Evolutionary conservation across 1,284 basidiomycete genomes (phyloP).

Genomic region (Sutorius eximius): DNA sequence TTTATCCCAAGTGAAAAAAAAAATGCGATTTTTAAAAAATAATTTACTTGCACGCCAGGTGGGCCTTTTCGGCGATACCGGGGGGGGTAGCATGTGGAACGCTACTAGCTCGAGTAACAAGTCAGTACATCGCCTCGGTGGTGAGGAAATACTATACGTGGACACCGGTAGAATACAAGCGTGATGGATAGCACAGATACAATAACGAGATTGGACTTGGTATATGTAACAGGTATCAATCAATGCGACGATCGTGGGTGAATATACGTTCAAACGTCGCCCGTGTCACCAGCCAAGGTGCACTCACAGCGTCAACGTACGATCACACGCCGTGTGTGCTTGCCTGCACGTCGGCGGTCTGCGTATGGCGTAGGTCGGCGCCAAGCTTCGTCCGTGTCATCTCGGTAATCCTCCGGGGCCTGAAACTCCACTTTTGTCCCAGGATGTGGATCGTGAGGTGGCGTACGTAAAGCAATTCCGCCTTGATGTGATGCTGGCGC

Average conservation of each 20-base stretch:
- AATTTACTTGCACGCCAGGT: constrained; percentile 3
- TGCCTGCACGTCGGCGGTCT: constrained; percentile 68
- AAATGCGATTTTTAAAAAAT: neutral
- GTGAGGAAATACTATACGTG: constrained; percentile 15
- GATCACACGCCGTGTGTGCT: constrained; percentile 67
- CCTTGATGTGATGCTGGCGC: constrained; percentile 37
- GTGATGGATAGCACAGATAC: constrained; percentile 24
- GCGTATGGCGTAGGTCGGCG: constrained; percentile 63
- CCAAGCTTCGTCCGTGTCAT: constrained; percentile 64
- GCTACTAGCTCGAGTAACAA: neutral
- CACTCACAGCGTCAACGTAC: constrained; percentile 42
- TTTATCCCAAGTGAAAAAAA: constrained; percentile 5
- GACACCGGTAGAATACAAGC: constrained; percentile 21
- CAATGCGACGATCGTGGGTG: constrained; percentile 15
- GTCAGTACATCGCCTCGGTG: constrained; percentile 8
- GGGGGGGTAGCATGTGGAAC: constrained; percentile 10
- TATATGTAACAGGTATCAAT: constrained; percentile 29
- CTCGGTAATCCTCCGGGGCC: constrained; percentile 43
- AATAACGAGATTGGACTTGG: constrained; percentile 17
- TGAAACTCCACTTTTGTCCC: constrained; percentile 42
- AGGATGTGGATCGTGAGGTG: constrained; percentile 43
- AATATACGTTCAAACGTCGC: neutral
- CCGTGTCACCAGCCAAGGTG: neutral
- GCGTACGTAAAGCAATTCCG: constrained; percentile 42
- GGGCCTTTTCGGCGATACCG: constrained; percentile 7